Evolutionary conservation across 2,329 filamentous ascomycete genomes (phyloP).

Genomic region (Gremmenia infestans): DNA sequence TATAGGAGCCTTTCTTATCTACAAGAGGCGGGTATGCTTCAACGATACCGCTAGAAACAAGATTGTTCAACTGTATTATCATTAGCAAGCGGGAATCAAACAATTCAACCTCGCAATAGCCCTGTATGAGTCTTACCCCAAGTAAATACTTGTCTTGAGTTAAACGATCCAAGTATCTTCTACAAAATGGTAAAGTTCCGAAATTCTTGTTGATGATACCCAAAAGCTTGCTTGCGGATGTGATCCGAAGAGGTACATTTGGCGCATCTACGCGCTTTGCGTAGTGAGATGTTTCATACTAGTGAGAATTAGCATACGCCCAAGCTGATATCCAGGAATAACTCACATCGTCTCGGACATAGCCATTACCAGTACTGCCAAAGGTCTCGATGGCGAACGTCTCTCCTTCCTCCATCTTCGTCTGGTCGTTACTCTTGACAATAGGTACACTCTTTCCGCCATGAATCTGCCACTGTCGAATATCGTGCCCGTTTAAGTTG

Average conservation of each 20-base stretch:
- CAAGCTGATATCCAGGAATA: slow-evolving; percentile 1
- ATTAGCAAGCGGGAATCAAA: slow-evolving; percentile 26
- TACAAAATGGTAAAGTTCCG: slow-evolving; percentile 83
- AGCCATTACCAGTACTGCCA: slow-evolving; percentile 86
- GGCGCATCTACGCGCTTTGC: slow-evolving; percentile 68
- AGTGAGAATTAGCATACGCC: slow-evolving; percentile 16
- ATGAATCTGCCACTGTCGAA: slow-evolving; percentile 84
- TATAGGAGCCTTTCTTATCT: slow-evolving; percentile 92
- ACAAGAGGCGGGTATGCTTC: slow-evolving; percentile 86
- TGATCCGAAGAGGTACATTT: slow-evolving; percentile 70
- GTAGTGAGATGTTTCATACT: slow-evolving; percentile 84
- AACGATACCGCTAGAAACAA: slow-evolving; percentile 78
- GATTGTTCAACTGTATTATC: slow-evolving; percentile 65
- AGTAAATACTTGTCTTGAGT: slow-evolving; percentile 92
- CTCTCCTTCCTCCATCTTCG: slow-evolving; percentile 97
- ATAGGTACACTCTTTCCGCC: slow-evolving; percentile 92
- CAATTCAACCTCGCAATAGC: not conserved
- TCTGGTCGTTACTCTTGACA: slow-evolving; percentile 80
- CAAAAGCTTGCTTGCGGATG: slow-evolving; percentile 78
- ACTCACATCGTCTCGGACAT: slow-evolving; percentile 76
- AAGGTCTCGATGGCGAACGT: slow-evolving; percentile 96
- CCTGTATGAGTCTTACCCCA: slow-evolving; percentile 55
- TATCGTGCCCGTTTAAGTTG: slow-evolving; percentile 68
- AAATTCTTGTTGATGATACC: slow-evolving; percentile 96
- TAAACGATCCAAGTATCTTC: slow-evolving; percentile 83